Conservation (phyloP, 2,329 filamentous ascomycete species). For the Xenoacremonium recifei region DNA sequence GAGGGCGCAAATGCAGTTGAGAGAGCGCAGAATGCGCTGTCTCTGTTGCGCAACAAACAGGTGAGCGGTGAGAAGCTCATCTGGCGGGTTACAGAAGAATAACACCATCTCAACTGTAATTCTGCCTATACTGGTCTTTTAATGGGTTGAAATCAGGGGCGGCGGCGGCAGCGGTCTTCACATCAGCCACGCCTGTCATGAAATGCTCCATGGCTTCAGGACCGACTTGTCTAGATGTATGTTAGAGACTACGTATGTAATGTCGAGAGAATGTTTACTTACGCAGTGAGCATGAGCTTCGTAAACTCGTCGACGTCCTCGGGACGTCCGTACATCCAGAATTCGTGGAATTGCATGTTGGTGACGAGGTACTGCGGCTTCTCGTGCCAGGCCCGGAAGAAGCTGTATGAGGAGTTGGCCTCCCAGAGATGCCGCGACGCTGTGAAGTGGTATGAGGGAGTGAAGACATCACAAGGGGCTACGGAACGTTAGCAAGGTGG, state of each 20-base stretch:
- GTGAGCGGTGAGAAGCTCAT: conserved; percentile 42
- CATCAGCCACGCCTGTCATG: too few species aligned
- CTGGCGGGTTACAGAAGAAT: conserved; percentile 28
- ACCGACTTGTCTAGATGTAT: conserved; percentile 30
- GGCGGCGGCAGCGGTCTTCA: too few species aligned
- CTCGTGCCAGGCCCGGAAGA: conserved; percentile 43
- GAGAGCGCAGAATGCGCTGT: conserved; percentile 37
- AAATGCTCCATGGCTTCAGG: conserved; percentile 36
- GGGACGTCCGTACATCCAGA: conserved; percentile 35
- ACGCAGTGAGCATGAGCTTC: conserved; percentile 36
- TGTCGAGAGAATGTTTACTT: conserved; percentile 15
- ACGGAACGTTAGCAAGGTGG: conserved; percentile 2
- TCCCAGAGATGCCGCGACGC: conserved; percentile 44
- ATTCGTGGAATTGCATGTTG: conserved; percentile 34
- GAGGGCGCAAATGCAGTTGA: conserved; percentile 39
- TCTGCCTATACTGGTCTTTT: too few species aligned
- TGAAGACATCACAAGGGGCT: conserved; percentile 19
- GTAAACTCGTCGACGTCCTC: conserved; percentile 41
- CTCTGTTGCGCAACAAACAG: conserved; percentile 32
- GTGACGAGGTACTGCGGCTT: conserved; percentile 37
- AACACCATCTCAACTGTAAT: too few species aligned
- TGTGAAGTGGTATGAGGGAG: conserved; percentile 27
- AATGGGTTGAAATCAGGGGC: too few species aligned
- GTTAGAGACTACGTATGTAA: not conserved
- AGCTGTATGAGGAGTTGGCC: conserved; percentile 38